phyloP scores from a whole-genome alignment of 2,329 filamentous ascomycete genomes.

The Botrytis squamosa region DNA sequence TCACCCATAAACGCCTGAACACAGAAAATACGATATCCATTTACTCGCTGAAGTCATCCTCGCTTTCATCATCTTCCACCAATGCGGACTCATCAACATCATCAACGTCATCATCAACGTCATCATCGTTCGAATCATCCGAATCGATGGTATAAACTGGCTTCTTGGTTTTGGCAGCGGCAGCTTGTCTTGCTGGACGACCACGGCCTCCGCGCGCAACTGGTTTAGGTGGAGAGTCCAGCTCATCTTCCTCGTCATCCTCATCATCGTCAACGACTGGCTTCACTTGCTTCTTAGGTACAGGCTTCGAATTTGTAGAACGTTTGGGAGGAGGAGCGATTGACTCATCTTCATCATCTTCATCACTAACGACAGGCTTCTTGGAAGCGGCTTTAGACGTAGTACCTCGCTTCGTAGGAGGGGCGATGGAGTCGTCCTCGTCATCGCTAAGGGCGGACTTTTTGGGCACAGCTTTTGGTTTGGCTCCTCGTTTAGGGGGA shows the following conservation, averaged over 20 bases:
- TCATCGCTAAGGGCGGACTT: constrained; percentile 32
- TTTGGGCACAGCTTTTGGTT: constrained; percentile 25
- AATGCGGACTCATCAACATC: constrained; percentile 40
- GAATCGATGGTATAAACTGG: constrained; percentile 23
- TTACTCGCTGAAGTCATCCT: constrained; percentile 38
- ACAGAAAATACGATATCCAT: not conserved
- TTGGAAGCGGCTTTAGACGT: constrained; percentile 12
- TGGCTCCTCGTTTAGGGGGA: constrained; percentile 22
- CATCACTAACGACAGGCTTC: constrained; percentile 11
- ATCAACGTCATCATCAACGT: constrained; percentile 42
- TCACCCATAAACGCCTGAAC: constrained; percentile 8
- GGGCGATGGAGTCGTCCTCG: constrained; percentile 35
- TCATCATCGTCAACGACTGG: constrained; percentile 29
- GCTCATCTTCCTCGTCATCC: constrained; percentile 28
- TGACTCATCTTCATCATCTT: constrained; percentile 18
- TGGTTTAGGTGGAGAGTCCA: constrained; percentile 38
- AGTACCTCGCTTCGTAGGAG: constrained; percentile 39
- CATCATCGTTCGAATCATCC: constrained; percentile 36
- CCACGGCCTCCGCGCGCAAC: constrained; percentile 27
- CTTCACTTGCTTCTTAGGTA: constrained; percentile 22
- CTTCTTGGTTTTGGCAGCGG: constrained; percentile 16
- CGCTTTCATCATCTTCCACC: constrained; percentile 36
- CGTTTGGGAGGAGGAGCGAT: constrained; percentile 14
- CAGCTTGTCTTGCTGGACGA: constrained; percentile 19
- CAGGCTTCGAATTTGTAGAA: not conserved